Conservation (phyloP, 108 stramenopile species). For the Fragilaria crotonensis region DNA sequence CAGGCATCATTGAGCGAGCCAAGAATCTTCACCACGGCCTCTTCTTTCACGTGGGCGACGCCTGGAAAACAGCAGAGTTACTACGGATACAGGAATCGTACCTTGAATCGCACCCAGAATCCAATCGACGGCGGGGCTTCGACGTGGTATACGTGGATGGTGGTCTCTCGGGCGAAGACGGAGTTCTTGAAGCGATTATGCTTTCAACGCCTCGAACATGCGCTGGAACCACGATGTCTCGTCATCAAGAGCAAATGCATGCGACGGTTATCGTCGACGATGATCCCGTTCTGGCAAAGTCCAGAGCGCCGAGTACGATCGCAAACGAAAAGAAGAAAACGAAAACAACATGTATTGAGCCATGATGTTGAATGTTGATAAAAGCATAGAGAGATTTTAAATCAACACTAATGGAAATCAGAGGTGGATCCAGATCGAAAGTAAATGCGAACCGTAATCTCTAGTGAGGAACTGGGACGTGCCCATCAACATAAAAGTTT, state of each 20-base stretch:
- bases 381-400: too few species aligned
- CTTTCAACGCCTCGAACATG: slow-evolving; percentile 16
- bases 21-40: slow-evolving; percentile 21
- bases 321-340: not conserved
- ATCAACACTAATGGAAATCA: too few species aligned
- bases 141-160: slow-evolving; percentile 51
- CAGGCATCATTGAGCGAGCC: slow-evolving; percentile 31
- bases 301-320: too few species aligned
- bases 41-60: slow-evolving; percentile 39
- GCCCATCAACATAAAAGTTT: slow-evolving; percentile 99
- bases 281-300: slow-evolving; percentile 28
- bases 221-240: slow-evolving; percentile 36
- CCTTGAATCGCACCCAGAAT: not conserved
- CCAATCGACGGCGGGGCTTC: slow-evolving; percentile 8
- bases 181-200: slow-evolving; percentile 30
- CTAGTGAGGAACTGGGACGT: slow-evolving; percentile 95
- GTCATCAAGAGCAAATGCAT: slow-evolving; percentile 41
- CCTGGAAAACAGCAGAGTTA: slow-evolving; percentile 31
- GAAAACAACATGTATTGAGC: too few species aligned
- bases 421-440: too few species aligned
- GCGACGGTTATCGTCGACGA: slow-evolving; percentile 21
- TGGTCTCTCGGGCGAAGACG: slow-evolving; percentile 38
- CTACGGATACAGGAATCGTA: slow-evolving; percentile 27
- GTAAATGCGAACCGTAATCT: too few species aligned
- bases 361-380: too few species aligned